Evolutionary conservation across 208 protist species (phyloP).

Genomic region (Acanthamoeba triangularis): DNA sequence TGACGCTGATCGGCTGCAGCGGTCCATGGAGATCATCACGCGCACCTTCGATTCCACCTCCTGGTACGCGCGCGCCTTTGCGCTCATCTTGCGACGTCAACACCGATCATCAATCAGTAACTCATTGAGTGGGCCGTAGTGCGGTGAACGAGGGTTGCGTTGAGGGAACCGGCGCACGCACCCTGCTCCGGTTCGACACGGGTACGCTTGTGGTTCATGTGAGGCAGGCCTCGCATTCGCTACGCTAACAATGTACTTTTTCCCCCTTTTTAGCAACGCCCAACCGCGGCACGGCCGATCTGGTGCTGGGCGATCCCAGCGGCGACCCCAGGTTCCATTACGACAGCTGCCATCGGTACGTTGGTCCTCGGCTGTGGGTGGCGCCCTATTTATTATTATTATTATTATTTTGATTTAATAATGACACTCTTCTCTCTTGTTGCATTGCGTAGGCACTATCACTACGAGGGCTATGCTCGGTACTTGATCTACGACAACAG

Average conservation of each 20-base stretch:
- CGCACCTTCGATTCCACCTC: not conserved
- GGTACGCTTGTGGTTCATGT: not conserved
- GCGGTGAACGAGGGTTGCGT: conserved; percentile 20
- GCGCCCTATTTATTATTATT: too few relatives aligned
- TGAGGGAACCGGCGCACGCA: not conserved
- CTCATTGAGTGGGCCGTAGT: not conserved
- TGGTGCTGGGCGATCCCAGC: not conserved
- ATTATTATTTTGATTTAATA: too few relatives aligned
- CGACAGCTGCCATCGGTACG: conserved; percentile 21
- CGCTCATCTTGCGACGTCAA: too few relatives aligned
- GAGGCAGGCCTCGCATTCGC: too few relatives aligned
- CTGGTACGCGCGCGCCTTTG: too few relatives aligned
- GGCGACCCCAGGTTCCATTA: not conserved
- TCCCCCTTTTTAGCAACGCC: not conserved
- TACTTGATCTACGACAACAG: too few relatives aligned
- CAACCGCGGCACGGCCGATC: conserved; percentile 4
- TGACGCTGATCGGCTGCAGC: not conserved
- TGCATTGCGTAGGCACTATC: not conserved
- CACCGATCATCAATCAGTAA: too few relatives aligned
- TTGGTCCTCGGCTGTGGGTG: not conserved
- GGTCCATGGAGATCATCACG: not conserved
- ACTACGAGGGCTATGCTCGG: not conserved
- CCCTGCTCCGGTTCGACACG: conserved; percentile 43
- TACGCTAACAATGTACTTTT: too few relatives aligned
- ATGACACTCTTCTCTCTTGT: too few relatives aligned